These are phyloP conservation scores for Bryoerythrophyllum caledonicum DNA, from an alignment of 225 moss, liverwort and hornwort species.

Conservation along the genomic window DNA sequence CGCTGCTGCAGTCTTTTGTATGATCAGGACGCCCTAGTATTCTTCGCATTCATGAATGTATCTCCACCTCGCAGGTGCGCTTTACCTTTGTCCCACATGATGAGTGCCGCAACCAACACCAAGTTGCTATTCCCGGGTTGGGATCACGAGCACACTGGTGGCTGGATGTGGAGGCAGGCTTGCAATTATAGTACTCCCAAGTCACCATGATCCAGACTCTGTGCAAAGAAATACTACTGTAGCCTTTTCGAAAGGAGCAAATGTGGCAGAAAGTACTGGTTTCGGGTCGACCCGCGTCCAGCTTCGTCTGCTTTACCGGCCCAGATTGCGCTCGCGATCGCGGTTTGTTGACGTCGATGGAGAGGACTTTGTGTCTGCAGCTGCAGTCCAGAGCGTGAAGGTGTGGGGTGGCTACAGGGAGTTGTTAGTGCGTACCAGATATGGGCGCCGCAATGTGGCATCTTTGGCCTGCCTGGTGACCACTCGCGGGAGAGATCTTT, in stretches of 20 bases:
- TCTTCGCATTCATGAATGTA: not conserved
- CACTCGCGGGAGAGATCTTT: not conserved
- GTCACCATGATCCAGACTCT: not conserved
- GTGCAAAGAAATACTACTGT: not conserved
- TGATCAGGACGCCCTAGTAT: not conserved
- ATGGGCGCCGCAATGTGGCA: not conserved
- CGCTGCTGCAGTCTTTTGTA: not conserved
- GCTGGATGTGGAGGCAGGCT: not conserved
- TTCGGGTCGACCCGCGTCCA: not conserved
- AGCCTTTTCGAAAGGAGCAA: not conserved
- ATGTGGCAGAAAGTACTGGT: not conserved
- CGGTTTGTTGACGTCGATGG: conserved; percentile 5
- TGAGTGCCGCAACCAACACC: not conserved
- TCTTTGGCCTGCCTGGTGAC: not conserved
- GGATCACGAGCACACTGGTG: not conserved
- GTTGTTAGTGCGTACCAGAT: not conserved
- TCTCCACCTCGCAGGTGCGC: not conserved
- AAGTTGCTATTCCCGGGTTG: not conserved
- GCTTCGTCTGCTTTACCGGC: not conserved
- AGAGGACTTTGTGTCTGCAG: not conserved
- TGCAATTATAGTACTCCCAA: not conserved
- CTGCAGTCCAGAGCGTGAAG: not conserved
- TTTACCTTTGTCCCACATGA: not conserved
- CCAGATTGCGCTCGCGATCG: conserved; percentile 1
- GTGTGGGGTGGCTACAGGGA: not conserved